Base-by-base conservation (phyloP, 805 yeast species). In the Henningerozyma blattae region DNA sequence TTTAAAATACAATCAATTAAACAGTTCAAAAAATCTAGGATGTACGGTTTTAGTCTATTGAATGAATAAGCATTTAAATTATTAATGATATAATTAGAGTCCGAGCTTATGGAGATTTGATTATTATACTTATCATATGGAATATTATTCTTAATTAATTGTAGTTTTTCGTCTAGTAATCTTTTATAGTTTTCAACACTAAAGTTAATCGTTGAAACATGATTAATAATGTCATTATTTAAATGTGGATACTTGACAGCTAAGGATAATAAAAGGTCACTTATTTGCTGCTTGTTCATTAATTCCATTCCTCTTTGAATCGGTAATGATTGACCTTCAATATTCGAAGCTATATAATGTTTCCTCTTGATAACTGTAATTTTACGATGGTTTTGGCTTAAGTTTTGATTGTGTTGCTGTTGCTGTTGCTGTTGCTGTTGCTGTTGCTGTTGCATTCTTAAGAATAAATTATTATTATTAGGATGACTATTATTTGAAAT, bases 31-130 rank as follows among this genome's bases (percentile, higher is more conserved):
- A 54, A 54, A 28, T 57, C 59, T 30, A 55, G 30, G 13, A 55
- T 47, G 14, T 30, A 34, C 5, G 55, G 45, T 29, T 55, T 57
- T 40, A 57, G 41, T 29, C 60, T 47, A 18, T 51, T 54, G 41
- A 57, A 56, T n/a, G 60, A 50, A 38, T 57, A 57, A 33, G 56
- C 62, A 37, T 54, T 53, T 22, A 50, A 32, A 30, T 35, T 38
- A 19, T 40, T 38, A 25, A 32, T 38, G 15, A 18, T 33, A 15
- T 28, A 25, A 31, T 29, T 38, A 22, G 40, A 42, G n/a, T n/a
- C n/a, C n/a, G n/a, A n/a, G n/a, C n/a, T n/a, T n/a, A n/a, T n/a
- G n/a, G n/a, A n/a, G n/a, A n/a, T n/a, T n/a, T n/a, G n/a, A n/a
- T n/a, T n/a, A 27, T 36, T 42, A 10, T 43, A 42, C 35, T 46